Base-by-base conservation (phyloP, 164 flowering plant genomes). In the Berberis vulgaris region DNA sequence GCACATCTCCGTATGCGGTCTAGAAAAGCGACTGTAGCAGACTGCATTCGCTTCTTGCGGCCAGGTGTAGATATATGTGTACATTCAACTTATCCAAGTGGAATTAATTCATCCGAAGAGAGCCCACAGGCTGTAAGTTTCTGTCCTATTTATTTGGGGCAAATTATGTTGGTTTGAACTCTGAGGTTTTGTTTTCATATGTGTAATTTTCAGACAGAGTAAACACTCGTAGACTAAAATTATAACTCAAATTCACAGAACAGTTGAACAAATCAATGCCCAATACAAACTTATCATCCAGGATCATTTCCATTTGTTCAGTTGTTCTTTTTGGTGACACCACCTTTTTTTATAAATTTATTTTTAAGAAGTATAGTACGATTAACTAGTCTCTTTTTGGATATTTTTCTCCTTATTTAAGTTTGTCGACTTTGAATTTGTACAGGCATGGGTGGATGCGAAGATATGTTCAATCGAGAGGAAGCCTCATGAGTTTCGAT, bases 381-480 rank as follows among this genome's bases (percentile, higher is more conserved):
- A 10, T 7, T 52, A 26, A 52, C n/a, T 52, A 7, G 8, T 10
- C 11, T 4, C 13, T 10, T 10, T 12, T 52, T 52, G 11, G 13
- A 3, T 52, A 5, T 46, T 5, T 46, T 46, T 8, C 5, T 46
- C 5, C 8, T 5, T 52, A 7, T 52, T 9, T 10, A 52, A 10
- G 13, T 6, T 10, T 1, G 13, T 10, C 2, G 3, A 1, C n/a
- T 10, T 52, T 60, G 43, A 43, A 11, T 46, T 42, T 50, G 43
- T 75, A 12, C 66, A 92, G 97, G 91, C 72, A 26, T 83, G 85
- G 96, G n/a, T 74, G 63, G 92, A 95, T 79, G 97, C 88, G 59
- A 83, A 72, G 73, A 81, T 95, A 73, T 75, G 67, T 41, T 89
- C 89, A 1, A 75, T 95, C 9, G 78, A 83, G 81, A 81, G 97